Percentiles rank a stretch among this genome's conserved stretches.
Conservation (phyloP, 108 stramenopile species). For the Craspedostauros australis region DNA sequence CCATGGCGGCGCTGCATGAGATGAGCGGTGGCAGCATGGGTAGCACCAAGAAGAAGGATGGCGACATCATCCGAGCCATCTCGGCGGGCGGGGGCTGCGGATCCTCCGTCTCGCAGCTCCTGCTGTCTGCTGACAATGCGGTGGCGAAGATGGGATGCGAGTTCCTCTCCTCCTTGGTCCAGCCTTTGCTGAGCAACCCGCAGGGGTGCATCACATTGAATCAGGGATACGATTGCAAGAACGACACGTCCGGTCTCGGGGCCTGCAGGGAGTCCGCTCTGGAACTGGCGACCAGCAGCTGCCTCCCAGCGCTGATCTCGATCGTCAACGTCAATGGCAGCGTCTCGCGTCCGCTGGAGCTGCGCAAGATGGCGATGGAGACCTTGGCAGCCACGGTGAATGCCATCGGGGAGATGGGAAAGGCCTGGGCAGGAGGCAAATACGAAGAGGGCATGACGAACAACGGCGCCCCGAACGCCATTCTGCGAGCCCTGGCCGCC, state of each 20-base stretch:
- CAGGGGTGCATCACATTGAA: conserved; percentile 28
- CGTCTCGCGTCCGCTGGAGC: conserved; percentile 35
- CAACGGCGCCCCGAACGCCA: conserved; percentile 20
- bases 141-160: conserved; percentile 69
- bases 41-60: conserved; percentile 40
- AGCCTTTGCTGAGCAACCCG: conserved; percentile 54
- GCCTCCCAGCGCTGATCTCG: conserved; percentile 43
- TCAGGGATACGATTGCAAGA: conserved; percentile 25
- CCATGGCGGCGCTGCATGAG: conserved; percentile 28
- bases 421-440: conserved; percentile 32
- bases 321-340: conserved; percentile 32
- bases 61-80: conserved; percentile 61
- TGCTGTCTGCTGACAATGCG: conserved; percentile 69
- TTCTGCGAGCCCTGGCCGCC: conserved; percentile 29
- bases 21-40: conserved; percentile 38
- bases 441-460: conserved; percentile 40
- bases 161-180: conserved; percentile 53
- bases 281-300: conserved; percentile 50
- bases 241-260: conserved; percentile 27
- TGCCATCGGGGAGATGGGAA: conserved; percentile 43
- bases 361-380: conserved; percentile 44
- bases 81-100: conserved; percentile 66
- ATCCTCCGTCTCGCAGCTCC: conserved; percentile 56
- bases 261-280: conserved; percentile 75
- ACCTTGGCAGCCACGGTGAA: conserved; percentile 44